Base-by-base conservation (phyloP, 2,329 filamentous ascomycete genomes). In the Calonectria ilicicola region DNA sequence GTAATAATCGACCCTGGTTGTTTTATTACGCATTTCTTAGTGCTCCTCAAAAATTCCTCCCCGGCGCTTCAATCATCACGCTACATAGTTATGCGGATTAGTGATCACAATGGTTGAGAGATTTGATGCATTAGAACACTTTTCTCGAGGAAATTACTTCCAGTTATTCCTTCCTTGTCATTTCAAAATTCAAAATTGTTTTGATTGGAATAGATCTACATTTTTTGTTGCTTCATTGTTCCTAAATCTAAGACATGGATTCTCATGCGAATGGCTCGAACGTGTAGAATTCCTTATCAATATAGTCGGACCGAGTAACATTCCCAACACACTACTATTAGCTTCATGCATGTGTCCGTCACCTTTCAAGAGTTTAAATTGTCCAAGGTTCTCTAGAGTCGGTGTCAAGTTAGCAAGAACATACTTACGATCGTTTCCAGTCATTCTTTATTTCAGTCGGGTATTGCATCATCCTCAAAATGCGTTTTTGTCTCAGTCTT, bases 391-490 rank as follows among this genome's bases (percentile, higher is more conserved):
- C 23, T 9, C 6, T 15, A 1, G 12, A 10, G 15, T 12, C 2
- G 44, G 14, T 4, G 7, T 1, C 0, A 21, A 4, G 2, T 10
- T 17, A 5, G 2, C 12, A 26, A 2, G 2, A 10, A 26, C 21
- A 26, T 40, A 26, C 14, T 9, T 40, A 40, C 35, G 19, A 8
- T 60, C 35, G 3, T 26, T 40, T 60, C 3, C 14, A 10, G n/a
- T 40, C 32, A 9, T 38, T 23, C 21, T 2, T 40, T 35, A 35
- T 12, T 14, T 40, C 53, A 38, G 21, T 17, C 4, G 21, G 10
- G 6, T 17, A 2, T 19, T 23, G 8, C 3, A 27, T 21, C 21
- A 8, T 27, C 21, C 26, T 8, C 53, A 60, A 60, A 2, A 60
- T 60, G 53, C 53, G 53, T 5, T 60, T 60, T 29, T 17, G 23